phyloP scores from a whole-genome alignment of 2,329 filamentous ascomycete genomes.

The Pseudohalonectria lignicola region DNA sequence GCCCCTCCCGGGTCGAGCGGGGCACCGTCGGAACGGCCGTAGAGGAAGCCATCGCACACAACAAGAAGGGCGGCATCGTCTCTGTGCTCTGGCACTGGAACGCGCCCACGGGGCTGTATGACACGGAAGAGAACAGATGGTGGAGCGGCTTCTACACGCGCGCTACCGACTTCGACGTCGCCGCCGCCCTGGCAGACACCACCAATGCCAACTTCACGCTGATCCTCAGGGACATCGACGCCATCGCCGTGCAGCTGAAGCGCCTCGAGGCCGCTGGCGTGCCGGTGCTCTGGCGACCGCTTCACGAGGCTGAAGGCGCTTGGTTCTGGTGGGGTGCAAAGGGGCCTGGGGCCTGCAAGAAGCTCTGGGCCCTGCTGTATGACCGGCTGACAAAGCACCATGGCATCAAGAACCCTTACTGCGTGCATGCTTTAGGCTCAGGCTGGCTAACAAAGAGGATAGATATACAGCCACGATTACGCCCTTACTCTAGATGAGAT shows the following conservation, averaged over 20 bases:
- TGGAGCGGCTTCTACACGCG: slow-evolving; percentile 37
- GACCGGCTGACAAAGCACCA: slow-evolving; percentile 31
- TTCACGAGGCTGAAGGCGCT: slow-evolving; percentile 37
- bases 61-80: slow-evolving; percentile 30
- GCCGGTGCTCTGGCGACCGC: slow-evolving; percentile 32
- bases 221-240: slow-evolving; percentile 33
- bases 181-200: slow-evolving; percentile 25
- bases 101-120: slow-evolving; percentile 31
- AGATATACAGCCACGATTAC: slow-evolving; percentile 20
- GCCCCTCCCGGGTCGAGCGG: slow-evolving; percentile 28
- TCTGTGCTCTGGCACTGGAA: slow-evolving; percentile 39
- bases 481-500: slow-evolving; percentile 23
- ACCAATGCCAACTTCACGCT: slow-evolving; percentile 34
- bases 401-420: slow-evolving; percentile 24
- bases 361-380: slow-evolving; percentile 30
- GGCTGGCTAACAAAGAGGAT: neutral
- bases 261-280: slow-evolving; percentile 29
- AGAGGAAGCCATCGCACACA: slow-evolving; percentile 33
- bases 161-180: slow-evolving; percentile 36
- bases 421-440: neutral
- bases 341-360: slow-evolving; percentile 30
- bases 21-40: slow-evolving; percentile 28
- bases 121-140: slow-evolving; percentile 32
- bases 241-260: slow-evolving; percentile 33
- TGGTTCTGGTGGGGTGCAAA: slow-evolving; percentile 45